Evolutionary conservation across 345 rosid species (phyloP).

Genomic region (Moringa oleifera): DNA sequence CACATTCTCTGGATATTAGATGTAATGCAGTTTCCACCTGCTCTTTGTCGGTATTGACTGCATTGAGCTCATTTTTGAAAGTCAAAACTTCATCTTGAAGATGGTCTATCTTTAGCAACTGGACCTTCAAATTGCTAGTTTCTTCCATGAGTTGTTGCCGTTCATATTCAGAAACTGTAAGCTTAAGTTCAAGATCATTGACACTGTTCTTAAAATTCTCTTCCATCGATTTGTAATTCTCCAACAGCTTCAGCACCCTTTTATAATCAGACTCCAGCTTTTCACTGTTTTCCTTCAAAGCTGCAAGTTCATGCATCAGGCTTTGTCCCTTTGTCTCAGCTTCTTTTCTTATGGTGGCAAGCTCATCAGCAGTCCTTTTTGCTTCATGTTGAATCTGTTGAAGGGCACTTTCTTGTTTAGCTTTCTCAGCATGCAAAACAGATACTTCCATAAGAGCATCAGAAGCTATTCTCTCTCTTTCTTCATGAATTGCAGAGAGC

Average conservation of each 20-base stretch:
- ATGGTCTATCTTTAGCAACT: constrained; percentile 26
- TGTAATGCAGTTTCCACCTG: constrained; percentile 28
- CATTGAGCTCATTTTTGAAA: constrained; percentile 28
- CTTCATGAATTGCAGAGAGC: constrained; percentile 17
- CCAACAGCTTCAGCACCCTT: constrained; percentile 27
- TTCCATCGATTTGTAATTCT: constrained; percentile 33
- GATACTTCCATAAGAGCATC: constrained; percentile 24
- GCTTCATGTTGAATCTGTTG: constrained; percentile 13
- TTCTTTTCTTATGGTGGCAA: constrained; percentile 20
- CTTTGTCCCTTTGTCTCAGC: constrained; percentile 18
- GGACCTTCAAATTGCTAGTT: constrained; percentile 25
- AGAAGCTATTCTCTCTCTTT: constrained; percentile 31
- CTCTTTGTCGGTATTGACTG: constrained; percentile 27
- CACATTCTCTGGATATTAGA: constrained; percentile 24
- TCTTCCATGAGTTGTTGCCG: constrained; percentile 36
- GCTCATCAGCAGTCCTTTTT: constrained; percentile 18
- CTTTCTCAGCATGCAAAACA: constrained; percentile 21
- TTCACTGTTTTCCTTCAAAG: constrained; percentile 30
- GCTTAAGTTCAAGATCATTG: constrained; percentile 43
- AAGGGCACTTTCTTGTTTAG: constrained; percentile 24
- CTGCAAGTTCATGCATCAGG: constrained; percentile 32
- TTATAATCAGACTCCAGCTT: constrained; percentile 25
- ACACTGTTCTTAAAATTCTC: constrained; percentile 32
- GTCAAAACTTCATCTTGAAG: constrained; percentile 27
- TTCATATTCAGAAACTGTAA: constrained; percentile 50